Percentiles rank a stretch among this genome's conserved stretches.
phyloP scores from a whole-genome alignment of 2,329 filamentous ascomycete species.

The Periconia digitata region DNA sequence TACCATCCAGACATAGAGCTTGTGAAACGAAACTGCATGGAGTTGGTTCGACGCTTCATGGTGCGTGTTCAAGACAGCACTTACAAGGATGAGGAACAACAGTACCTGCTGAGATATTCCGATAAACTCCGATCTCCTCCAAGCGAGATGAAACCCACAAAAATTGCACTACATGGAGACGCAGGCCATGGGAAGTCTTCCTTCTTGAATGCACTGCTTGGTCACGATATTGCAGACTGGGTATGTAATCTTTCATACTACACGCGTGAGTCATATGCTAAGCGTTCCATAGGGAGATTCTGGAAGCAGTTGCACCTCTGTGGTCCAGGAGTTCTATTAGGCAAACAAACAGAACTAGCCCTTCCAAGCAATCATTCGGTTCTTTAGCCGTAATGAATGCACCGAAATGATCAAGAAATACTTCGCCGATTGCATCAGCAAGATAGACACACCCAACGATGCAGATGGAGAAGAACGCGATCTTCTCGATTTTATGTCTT shows the following conservation, averaged over 20 bases:
- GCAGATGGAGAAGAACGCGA: background rate
- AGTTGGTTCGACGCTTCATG: background rate
- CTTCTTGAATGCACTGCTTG: constrained; percentile 8
- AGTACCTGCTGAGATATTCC: constrained; percentile 1
- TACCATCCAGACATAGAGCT: constrained; percentile 3
- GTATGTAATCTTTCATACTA: background rate
- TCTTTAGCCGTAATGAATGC: constrained; percentile 3
- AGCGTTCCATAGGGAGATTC: constrained; percentile 2
- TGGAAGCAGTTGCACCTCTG: constrained; percentile 4
- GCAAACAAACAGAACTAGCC: constrained; percentile 1
- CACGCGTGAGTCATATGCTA: background rate
- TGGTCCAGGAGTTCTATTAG: constrained; percentile 6
- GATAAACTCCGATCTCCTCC: background rate
- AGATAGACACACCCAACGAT: background rate
- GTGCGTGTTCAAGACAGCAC: background rate
- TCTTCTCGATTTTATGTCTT: background rate
- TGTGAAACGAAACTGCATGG: background rate
- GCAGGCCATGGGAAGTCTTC: constrained; percentile 10
- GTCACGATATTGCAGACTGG: constrained; percentile 1
- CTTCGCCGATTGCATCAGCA: background rate
- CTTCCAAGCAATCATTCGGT: constrained; percentile 5
- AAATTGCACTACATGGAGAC: constrained; percentile 4
- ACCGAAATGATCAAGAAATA: background rate
- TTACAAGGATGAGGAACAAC: constrained; percentile 1
- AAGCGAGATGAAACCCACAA: background rate